These are phyloP conservation scores for Pichia sp. DNA, from an alignment of 1,139 yeast genomes.

Conservation along the genomic window DNA sequence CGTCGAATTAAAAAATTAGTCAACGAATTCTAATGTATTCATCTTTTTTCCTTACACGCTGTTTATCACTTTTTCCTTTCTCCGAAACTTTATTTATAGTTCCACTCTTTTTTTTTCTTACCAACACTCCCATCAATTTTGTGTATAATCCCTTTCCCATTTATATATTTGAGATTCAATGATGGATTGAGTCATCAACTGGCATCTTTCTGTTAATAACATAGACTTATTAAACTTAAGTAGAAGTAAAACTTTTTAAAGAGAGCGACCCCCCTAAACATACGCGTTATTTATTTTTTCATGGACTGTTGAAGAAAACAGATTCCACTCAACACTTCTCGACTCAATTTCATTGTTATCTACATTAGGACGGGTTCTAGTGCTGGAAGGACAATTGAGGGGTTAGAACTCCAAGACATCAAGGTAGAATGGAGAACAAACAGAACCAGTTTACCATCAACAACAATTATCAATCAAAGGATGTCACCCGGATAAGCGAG, in stretches of 20 bases:
- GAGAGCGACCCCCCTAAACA: too few species aligned
- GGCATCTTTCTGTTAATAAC: conserved; percentile 24
- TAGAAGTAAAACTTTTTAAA: background rate
- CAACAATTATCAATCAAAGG: background rate
- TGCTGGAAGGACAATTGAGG: too few species aligned
- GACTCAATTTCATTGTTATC: background rate
- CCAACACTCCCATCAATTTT: conserved; percentile 12
- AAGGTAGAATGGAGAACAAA: background rate
- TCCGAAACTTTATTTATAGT: background rate
- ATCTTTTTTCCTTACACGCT: conserved; percentile 4
- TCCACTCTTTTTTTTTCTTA: background rate
- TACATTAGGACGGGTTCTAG: too few species aligned
- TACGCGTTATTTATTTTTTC: background rate
- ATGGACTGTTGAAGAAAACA: background rate
- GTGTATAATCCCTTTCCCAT: conserved; percentile 11
- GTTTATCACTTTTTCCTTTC: conserved; percentile 3
- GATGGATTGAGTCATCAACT: conserved; percentile 26
- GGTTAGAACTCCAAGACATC: background rate
- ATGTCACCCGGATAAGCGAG: background rate
- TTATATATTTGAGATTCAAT: conserved; percentile 19
- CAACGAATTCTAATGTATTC: conserved; percentile 11
- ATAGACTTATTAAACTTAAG: conserved; percentile 10
- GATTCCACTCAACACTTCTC: background rate
- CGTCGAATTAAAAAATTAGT: conserved; percentile 15
- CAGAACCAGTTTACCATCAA: background rate